Conservation (phyloP, 2,329 filamentous ascomycete genomes). For the Aspergillus sp. region DNA sequence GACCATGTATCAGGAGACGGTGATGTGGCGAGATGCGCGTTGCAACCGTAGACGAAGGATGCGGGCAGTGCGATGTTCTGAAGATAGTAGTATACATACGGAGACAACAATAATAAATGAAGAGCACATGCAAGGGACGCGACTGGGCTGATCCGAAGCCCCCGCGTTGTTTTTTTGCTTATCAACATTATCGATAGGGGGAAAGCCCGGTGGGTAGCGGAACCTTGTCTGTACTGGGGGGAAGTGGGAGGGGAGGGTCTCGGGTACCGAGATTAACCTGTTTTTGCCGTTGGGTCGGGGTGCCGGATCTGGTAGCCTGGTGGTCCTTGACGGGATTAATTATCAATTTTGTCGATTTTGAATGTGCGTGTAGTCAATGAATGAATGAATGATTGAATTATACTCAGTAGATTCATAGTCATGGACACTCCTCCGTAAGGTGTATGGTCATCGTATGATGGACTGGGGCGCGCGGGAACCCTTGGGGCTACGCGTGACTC, state of each 20-base stretch:
- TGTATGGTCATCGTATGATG: conserved; percentile 15
- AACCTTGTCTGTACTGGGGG: neutral
- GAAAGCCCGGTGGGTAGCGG: neutral
- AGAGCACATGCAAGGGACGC: conserved; percentile 22
- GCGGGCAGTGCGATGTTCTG: neutral
- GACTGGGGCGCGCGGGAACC: conserved; percentile 2
- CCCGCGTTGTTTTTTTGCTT: conserved; percentile 18
- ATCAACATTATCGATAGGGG: conserved; percentile 14
- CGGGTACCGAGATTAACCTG: neutral
- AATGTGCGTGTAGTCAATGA: no score
- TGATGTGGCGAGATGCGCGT: neutral
- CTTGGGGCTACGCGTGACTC: conserved; percentile 26
- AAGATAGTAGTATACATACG: neutral
- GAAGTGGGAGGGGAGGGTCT: neutral
- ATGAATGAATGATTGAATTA: neutral
- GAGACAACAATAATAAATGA: neutral
- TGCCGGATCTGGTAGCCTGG: no score
- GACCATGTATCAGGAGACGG: neutral
- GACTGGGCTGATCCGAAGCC: conserved; percentile 10
- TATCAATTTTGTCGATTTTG: no score
- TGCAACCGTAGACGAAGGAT: neutral
- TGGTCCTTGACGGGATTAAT: no score
- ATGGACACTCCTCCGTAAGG: neutral
- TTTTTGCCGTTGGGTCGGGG: neutral
- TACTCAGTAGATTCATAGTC: neutral